phyloP scores from a whole-genome alignment of 371 early-diverging fungal species.

The Mortierella sp. region DNA sequence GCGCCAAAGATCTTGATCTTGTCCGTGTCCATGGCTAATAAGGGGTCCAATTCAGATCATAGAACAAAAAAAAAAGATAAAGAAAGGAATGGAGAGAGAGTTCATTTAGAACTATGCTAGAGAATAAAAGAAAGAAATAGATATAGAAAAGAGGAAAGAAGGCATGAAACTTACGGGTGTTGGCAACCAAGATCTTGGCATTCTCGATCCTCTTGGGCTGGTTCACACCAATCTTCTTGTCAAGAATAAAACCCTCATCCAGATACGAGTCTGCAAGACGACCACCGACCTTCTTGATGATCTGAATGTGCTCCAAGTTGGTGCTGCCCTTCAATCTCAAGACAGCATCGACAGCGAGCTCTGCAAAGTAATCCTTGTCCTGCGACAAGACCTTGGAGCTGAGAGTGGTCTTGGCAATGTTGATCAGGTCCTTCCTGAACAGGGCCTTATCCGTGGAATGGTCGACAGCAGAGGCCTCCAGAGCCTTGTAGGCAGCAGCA shows the following conservation, averaged over 20 bases:
- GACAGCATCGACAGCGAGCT: slow-evolving; percentile 98
- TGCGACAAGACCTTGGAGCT: slow-evolving; percentile 98
- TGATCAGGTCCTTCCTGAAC: slow-evolving; percentile 91
- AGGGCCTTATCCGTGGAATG: slow-evolving; percentile 70
- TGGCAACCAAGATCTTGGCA: slow-evolving; percentile 97
- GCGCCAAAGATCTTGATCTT: slow-evolving; percentile 99
- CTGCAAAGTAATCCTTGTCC: slow-evolving; percentile 97
- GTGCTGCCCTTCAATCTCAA: slow-evolving; percentile 95
- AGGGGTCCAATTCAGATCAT: too few relatives aligned
- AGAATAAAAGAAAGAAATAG: not conserved
- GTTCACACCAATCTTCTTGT: slow-evolving; percentile 98
- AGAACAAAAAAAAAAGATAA: not conserved
- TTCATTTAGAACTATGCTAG: not conserved
- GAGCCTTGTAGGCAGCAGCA: slow-evolving; percentile 86
- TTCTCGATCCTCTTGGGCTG: slow-evolving; percentile 97
- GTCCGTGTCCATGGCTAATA: slow-evolving; percentile 98
- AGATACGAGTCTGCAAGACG: slow-evolving; percentile 97
- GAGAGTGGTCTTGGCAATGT: slow-evolving; percentile 99
- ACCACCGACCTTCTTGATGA: slow-evolving; percentile 99
- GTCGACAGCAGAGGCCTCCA: slow-evolving; percentile 89
- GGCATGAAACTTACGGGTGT: slow-evolving; percentile 82
- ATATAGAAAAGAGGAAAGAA: not conserved
- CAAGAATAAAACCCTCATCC: slow-evolving; percentile 98
- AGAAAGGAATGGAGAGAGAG: not conserved
- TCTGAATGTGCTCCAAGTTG: slow-evolving; percentile 98